A percentile compares a stretch with the other conserved stretches of the same genome.
These are phyloP conservation scores for Prunella vulgaris DNA, from an alignment of 257 asterid species.

Conservation along the genomic window DNA sequence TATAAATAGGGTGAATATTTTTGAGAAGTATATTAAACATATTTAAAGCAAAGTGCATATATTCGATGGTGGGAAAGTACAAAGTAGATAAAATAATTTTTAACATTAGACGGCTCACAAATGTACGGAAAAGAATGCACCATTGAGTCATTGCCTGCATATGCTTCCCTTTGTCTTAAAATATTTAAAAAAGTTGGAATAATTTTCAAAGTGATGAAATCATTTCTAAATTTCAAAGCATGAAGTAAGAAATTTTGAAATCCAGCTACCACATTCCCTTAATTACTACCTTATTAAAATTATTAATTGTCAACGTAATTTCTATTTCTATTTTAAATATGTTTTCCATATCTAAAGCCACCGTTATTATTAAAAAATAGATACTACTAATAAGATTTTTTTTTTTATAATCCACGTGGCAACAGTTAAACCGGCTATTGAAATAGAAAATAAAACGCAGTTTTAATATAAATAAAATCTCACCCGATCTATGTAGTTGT, in stretches of 20 bases:
- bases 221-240: not conserved
- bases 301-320: slow-evolving; percentile 1
- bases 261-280: slow-evolving; percentile 10
- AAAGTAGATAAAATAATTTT: no score
- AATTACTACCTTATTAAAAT: not conserved
- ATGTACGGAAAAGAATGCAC: not conserved
- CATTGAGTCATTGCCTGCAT: not conserved
- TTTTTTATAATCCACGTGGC: not conserved
- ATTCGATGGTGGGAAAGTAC: no score
- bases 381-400: not conserved
- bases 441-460: not conserved
- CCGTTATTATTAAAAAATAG: not conserved
- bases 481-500: slow-evolving; percentile 15
- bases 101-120: no score
- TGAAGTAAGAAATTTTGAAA: not conserved
- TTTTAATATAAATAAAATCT: not conserved
- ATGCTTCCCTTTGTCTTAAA: not conserved
- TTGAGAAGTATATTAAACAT: no score
- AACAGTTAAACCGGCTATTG: not conserved
- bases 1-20: no score
- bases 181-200: not conserved
- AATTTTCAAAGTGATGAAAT: not conserved
- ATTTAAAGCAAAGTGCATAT: no score
- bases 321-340: not conserved
- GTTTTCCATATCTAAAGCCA: not conserved